Evolutionary conservation across 2,329 filamentous ascomycete genomes (phyloP), one percentile per base, ranked within the genome.

Genomic region (Fonsecaea erecta): DNA sequence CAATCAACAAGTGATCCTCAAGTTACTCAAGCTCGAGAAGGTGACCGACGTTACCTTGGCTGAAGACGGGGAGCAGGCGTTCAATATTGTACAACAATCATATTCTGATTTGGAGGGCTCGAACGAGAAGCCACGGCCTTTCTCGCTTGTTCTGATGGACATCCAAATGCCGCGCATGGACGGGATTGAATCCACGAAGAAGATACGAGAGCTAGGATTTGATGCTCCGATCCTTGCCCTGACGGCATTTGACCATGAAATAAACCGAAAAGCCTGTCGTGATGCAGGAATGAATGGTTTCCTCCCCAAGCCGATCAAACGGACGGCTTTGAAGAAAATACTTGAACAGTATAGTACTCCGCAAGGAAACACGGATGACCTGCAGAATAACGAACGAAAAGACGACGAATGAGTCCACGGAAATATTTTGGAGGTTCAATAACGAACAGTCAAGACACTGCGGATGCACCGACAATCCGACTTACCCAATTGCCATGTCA

Each of bases 81-180:
- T 93, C 63, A 92, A 96, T 67, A 82, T 89, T 21, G 92, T 96
- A 69, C 93, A 91, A 75, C 86, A 86, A 14, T 90, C 87, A 68
- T 93, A 96, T 89, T 52, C 58, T 21, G 34, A 46, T 26, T 11
- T 28, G 35, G 40, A 48, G 9, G 28, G n/a, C 21, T 54, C 59
- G 40, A 52, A 26, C n/a, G 43, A 18, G 12, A 84, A 85, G 30
- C 84, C 88, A 60, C 83, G 85, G 61, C 85, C 85, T 2, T 97
- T 93, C 75, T 91, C 96, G 69, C 82, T 97, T 32, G 94, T 97
- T 69, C 94, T 97, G 74, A 97, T 97, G 93, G 93, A 97, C 73
- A 90, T 81, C 52, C 77, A 76, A 4, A 82, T 82, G 79, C 80
- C 80, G 0, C 75, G 80, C 3, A 79, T 81, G 77, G 78, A 81